Percentiles rank a stretch among this genome's conserved stretches.
phyloP scores from a whole-genome alignment of 31 red algal species.

The Porphyra umbilicalis region DNA sequence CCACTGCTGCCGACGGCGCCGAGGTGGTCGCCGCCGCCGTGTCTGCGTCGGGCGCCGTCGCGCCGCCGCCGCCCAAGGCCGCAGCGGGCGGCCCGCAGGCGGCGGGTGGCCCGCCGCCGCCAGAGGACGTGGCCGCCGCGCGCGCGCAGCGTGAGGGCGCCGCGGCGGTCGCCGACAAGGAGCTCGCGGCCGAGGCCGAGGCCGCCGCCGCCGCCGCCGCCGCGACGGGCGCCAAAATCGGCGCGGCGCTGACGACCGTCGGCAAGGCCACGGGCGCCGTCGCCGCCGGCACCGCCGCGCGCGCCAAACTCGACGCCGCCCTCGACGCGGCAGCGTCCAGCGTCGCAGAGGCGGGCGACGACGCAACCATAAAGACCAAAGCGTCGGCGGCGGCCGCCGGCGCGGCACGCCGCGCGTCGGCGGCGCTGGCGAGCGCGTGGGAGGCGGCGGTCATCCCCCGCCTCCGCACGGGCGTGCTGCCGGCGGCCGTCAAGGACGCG shows the following conservation, averaged over 20 bases:
- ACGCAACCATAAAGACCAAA: not conserved
- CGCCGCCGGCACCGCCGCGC: not conserved
- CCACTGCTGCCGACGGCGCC: too few relatives aligned
- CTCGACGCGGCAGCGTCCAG: not conserved
- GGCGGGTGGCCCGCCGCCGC: too few relatives aligned
- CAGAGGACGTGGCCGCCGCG: too few relatives aligned
- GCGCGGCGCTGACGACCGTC: not conserved
- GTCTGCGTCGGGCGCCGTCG: too few relatives aligned
- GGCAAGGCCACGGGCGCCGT: not conserved
- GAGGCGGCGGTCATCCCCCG: not conserved
- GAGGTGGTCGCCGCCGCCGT: too few relatives aligned
- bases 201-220: not conserved
- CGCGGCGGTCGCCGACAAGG: too few relatives aligned
- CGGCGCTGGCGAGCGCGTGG: not conserved
- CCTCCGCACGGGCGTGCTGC: not conserved
- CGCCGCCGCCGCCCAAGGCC: too few relatives aligned
- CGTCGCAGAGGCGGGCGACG: not conserved
- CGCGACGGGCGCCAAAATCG: not conserved
- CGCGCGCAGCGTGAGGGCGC: too few relatives aligned
- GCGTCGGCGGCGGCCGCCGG: not conserved
- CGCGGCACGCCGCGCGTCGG: not conserved
- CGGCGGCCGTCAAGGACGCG: not conserved
- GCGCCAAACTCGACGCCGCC: not conserved
- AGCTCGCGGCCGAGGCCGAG: not conserved
- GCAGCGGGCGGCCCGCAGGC: too few relatives aligned